These are phyloP conservation scores for Caryopteris hybrid DNA, from an alignment of 305 asterid genomes.

Conservation along the genomic window DNA sequence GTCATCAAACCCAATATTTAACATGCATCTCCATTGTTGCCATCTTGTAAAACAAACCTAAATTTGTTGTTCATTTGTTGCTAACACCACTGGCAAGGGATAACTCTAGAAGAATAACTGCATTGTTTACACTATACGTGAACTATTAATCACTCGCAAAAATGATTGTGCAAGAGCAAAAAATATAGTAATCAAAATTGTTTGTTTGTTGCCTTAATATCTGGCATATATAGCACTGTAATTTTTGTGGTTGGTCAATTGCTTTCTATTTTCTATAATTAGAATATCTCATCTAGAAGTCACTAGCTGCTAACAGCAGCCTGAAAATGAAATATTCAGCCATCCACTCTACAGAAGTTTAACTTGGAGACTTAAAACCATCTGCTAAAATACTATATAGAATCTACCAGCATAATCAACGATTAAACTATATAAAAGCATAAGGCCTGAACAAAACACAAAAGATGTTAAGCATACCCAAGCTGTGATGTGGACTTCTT, in stretches of 20 bases:
- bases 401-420: not conserved
- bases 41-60: too few relatives aligned
- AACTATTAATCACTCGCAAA: not conserved
- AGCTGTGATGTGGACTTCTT: conserved; percentile 87
- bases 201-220: not conserved
- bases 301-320: too few relatives aligned
- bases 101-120: not conserved
- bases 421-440: not conserved
- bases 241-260: not conserved
- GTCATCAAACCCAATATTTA: too few relatives aligned
- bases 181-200: not conserved
- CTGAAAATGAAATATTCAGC: too few relatives aligned
- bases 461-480: conserved; percentile 53
- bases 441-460: not conserved
- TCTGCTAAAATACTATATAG: too few relatives aligned
- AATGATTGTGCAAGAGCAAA: not conserved
- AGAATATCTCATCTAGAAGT: not conserved
- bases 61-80: too few relatives aligned
- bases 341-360: too few relatives aligned
- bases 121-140: not conserved
- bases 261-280: not conserved
- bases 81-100: too few relatives aligned
- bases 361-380: too few relatives aligned
- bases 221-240: not conserved
- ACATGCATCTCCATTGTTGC: not conserved